Evolutionary conservation across 2,329 filamentous ascomycete species (phyloP).

Genomic region (Verruconis gallopava): DNA sequence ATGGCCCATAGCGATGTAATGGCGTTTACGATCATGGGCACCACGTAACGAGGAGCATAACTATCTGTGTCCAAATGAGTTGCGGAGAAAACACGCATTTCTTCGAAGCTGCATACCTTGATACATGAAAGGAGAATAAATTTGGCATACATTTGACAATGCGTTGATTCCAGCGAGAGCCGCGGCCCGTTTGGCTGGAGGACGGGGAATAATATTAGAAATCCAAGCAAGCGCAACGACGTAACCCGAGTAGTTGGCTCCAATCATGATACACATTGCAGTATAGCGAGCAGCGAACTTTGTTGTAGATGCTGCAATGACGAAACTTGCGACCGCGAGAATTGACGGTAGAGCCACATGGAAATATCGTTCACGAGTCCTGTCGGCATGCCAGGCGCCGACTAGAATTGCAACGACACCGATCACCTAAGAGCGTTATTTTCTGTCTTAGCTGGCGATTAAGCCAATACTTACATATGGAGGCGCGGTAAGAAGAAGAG

Average conservation of each 20-base stretch:
- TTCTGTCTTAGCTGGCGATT: conserved; percentile 45
- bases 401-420: background rate
- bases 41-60: conserved; percentile 19
- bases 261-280: conserved; percentile 58
- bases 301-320: conserved; percentile 52
- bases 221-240: conserved; percentile 64
- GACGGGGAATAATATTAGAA: conserved; percentile 59
- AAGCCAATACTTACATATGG: conserved; percentile 26
- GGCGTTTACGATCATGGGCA: conserved; percentile 59
- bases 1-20: conserved; percentile 52
- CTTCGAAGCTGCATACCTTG: too few species aligned
- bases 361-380: conserved; percentile 56
- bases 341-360: conserved; percentile 52
- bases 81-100: too few species aligned
- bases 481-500: conserved; percentile 38
- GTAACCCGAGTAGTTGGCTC: conserved; percentile 44
- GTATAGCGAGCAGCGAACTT: conserved; percentile 50
- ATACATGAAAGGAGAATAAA: conserved; percentile 60
- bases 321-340: conserved; percentile 50
- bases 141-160: conserved; percentile 54
- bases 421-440: conserved; percentile 36
- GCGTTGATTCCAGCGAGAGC: conserved; percentile 67
- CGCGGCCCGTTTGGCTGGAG: conserved; percentile 60
- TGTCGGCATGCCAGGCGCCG: conserved; percentile 61
- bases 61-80: too few species aligned